Evolutionary conservation across 768 basidiomycete genomes (phyloP).

Genomic region (Bullera alba): DNA sequence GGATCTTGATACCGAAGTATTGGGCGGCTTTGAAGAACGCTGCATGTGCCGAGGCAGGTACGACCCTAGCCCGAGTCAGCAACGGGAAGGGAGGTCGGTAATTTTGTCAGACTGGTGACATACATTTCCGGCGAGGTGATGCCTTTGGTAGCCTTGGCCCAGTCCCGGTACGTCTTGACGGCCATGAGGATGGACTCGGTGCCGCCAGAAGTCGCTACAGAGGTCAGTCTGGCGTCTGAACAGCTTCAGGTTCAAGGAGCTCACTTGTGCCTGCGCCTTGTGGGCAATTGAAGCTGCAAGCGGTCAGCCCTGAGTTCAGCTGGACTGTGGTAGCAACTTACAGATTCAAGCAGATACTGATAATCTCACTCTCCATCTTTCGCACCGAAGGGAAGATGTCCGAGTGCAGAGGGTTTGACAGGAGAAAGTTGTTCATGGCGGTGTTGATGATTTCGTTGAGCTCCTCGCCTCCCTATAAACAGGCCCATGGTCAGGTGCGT

Average conservation of each 20-base stretch:
- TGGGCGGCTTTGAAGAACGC: slow-evolving; percentile 90
- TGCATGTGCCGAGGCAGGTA: slow-evolving; percentile 79
- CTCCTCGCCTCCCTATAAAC: slow-evolving; percentile 62
- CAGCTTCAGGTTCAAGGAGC: slow-evolving; percentile 3
- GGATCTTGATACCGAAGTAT: slow-evolving; percentile 84
- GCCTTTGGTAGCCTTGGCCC: slow-evolving; percentile 76
- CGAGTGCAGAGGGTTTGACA: slow-evolving; percentile 86
- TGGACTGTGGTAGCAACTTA: slow-evolving; percentile 20
- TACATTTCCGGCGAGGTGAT: slow-evolving; percentile 91
- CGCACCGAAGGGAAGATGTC: slow-evolving; percentile 80
- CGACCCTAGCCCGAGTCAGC: slow-evolving; percentile 53
- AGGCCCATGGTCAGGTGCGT: neutral
- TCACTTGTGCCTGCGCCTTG: slow-evolving; percentile 71
- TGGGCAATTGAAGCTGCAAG: slow-evolving; percentile 63
- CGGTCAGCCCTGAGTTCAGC: neutral
- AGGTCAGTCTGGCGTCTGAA: slow-evolving; percentile 3
- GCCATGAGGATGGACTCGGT: slow-evolving; percentile 97
- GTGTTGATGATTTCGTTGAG: slow-evolving; percentile 68
- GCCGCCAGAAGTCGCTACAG: slow-evolving; percentile 72
- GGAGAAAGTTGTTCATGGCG: slow-evolving; percentile 72
- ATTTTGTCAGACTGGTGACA: slow-evolving; percentile 33
- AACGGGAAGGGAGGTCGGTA: neutral
- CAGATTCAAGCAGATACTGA: slow-evolving; percentile 75
- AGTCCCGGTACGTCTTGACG: slow-evolving; percentile 86
- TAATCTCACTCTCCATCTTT: slow-evolving; percentile 96